phyloP scores from a whole-genome alignment of 495 filamentous ascomycete genomes.

The Mytilinidion resinicola region DNA sequence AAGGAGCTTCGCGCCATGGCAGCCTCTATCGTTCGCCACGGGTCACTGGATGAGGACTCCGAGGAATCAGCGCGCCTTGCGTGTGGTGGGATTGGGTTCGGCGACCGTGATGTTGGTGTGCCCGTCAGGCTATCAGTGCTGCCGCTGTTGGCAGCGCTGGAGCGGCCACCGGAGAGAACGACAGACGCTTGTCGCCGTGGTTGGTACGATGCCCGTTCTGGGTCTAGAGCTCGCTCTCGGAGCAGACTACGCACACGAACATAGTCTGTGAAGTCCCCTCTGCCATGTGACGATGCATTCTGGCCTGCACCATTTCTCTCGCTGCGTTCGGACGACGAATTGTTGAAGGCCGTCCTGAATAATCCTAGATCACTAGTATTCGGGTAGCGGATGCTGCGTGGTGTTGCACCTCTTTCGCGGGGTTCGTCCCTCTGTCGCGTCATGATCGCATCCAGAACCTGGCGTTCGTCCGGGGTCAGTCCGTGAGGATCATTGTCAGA shows the following conservation, averaged over 20 bases:
- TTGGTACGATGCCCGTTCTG: slow-evolving; percentile 11
- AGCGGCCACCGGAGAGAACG: slow-evolving; percentile 11
- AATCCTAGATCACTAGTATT: slow-evolving; percentile 15
- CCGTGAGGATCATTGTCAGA: slow-evolving; percentile 43
- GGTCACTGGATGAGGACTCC: slow-evolving; percentile 27
- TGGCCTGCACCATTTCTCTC: not conserved
- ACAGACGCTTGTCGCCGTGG: slow-evolving; percentile 31
- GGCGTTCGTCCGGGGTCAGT: slow-evolving; percentile 51
- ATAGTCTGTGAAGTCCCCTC: not conserved
- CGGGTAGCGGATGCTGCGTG: slow-evolving; percentile 39
- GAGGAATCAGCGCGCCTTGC: slow-evolving; percentile 23
- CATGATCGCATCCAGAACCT: slow-evolving; percentile 52
- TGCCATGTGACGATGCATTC: too few species aligned
- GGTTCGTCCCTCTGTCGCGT: slow-evolving; percentile 34
- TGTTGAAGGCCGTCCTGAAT: slow-evolving; percentile 12
- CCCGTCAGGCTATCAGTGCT: not conserved
- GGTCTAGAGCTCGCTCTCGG: not conserved
- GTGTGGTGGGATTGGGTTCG: slow-evolving; percentile 21
- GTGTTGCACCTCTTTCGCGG: slow-evolving; percentile 16
- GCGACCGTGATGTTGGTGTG: slow-evolving; percentile 21
- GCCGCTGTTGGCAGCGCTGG: not conserved
- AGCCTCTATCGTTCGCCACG: slow-evolving; percentile 44
- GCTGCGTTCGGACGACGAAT: not conserved
- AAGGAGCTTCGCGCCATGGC: slow-evolving; percentile 36
- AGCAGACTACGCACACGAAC: not conserved